These are phyloP conservation scores for Hanseniaspora uvarum DNA, from an alignment of 1,139 yeast species.

Conservation along the genomic window DNA sequence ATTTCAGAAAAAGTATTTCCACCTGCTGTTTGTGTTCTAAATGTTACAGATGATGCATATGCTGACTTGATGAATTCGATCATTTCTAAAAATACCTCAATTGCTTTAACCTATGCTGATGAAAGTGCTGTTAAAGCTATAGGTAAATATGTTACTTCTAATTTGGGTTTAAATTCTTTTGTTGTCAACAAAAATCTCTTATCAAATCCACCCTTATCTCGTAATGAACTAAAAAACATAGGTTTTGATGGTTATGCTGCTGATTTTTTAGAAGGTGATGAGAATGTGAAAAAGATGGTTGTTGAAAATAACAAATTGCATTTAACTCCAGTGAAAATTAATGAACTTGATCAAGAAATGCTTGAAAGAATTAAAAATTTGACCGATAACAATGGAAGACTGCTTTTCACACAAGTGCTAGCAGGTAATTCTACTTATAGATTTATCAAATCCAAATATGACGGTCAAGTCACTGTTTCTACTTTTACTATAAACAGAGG, in stretches of 20 bases:
- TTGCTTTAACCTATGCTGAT: slow-evolving; percentile 44
- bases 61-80: slow-evolving; percentile 52
- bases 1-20: slow-evolving; percentile 43
- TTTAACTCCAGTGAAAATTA: slow-evolving; percentile 51
- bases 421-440: slow-evolving; percentile 48
- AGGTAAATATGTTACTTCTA: slow-evolving; percentile 17
- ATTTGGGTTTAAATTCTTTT: slow-evolving; percentile 39
- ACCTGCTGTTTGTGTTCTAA: slow-evolving; percentile 66
- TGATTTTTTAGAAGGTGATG: slow-evolving; percentile 68
- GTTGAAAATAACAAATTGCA: slow-evolving; percentile 51
- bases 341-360: slow-evolving; percentile 36
- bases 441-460: slow-evolving; percentile 49
- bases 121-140: slow-evolving; percentile 23
- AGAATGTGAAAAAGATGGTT: slow-evolving; percentile 63
- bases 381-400: slow-evolving; percentile 31
- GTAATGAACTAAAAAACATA: slow-evolving; percentile 34
- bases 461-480: slow-evolving; percentile 38
- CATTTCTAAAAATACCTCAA: slow-evolving; percentile 44
- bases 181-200: slow-evolving; percentile 32
- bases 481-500: slow-evolving; percentile 28
- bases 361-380: slow-evolving; percentile 35
- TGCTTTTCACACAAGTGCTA: slow-evolving; percentile 47
- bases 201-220: slow-evolving; percentile 28
- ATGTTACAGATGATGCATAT: slow-evolving; percentile 40
- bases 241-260: slow-evolving; percentile 77